Evolutionary conservation across 345 rosid genomes (phyloP), one percentile per base, ranked within the genome.

Genomic region (Physaria fendleri): DNA sequence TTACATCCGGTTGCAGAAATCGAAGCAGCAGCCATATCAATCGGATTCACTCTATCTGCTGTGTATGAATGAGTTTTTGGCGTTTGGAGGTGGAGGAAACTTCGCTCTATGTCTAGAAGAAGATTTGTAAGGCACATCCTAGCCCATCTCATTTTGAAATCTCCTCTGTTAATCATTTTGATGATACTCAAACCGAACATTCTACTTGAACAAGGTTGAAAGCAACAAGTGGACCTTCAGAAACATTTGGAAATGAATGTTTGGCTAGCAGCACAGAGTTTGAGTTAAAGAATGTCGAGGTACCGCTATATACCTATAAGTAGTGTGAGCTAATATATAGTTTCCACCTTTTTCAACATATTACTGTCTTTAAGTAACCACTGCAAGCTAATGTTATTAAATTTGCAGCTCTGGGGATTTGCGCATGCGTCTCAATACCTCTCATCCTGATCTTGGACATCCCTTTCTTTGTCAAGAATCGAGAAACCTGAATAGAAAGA

Each of bases 201-300:
- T 35, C 21, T 39, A 46, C 61, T 46, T 69, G 45, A 51, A 70
- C 52, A 15, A 91, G 98, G 77, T 80, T 88, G 47, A 82, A 57
- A 52, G 96, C 90, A 76, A 88, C 84, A 48, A 92, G 96, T 59
- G 95, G 90, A 64, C 78, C 93, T 28, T 80, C 88, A 53, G 85
- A 82, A 56, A 88, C 90, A n/a, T 88, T 78, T 65, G 95, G 95
- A 47, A 92, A 78, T 74, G 76, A 71, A 56, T 85, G 93, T 70
- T 75, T 91, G 66, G 96, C 98, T 52, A 87, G 78, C 69, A 77
- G 71, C 40, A 28, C 69, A 8, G 87, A 82, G 39, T 85, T 85
- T 29, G 88, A 84, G 69, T 50, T 85, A 51, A 84, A 82, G 75
- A 79, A 84, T 51, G 90, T 92, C 25, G 96, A 85, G 95, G 95